These are phyloP conservation scores for Fusarium sp. DNA, from an alignment of 2,329 filamentous ascomycete genomes.

Conservation along the genomic window DNA sequence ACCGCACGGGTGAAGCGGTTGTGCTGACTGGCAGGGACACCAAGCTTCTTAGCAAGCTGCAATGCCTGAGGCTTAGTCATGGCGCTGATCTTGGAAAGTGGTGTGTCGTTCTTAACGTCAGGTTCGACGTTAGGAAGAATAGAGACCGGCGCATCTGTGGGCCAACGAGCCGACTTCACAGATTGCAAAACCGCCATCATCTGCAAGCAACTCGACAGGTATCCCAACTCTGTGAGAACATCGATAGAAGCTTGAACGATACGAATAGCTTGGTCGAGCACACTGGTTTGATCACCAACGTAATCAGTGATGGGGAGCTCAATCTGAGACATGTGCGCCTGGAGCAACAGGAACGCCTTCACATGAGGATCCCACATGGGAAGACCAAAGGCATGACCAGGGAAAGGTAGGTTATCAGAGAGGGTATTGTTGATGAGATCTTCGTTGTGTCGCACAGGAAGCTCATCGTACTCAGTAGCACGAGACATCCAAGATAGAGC, in stretches of 20 bases:
- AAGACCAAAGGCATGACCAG: constrained; percentile 70
- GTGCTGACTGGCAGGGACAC: constrained; percentile 58
- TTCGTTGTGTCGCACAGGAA: constrained; percentile 97
- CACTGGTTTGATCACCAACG: constrained; percentile 89
- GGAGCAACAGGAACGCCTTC: constrained; percentile 92
- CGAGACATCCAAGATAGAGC: constrained; percentile 91
- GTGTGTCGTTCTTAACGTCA: constrained; percentile 55
- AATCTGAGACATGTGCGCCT: constrained; percentile 94
- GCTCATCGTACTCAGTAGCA: constrained; percentile 95
- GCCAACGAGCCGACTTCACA: constrained; percentile 94
- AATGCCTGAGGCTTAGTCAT: constrained; percentile 51
- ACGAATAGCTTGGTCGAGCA: constrained; percentile 95
- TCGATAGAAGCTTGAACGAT: constrained; percentile 97
- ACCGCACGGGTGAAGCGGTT: constrained; percentile 68
- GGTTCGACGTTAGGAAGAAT: constrained; percentile 79
- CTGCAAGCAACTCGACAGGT: constrained; percentile 78
- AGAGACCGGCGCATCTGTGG: constrained; percentile 79
- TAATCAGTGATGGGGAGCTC: constrained; percentile 96
- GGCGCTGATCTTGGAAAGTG: constrained; percentile 57
- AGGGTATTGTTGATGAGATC: constrained; percentile 96
- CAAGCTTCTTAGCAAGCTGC: constrained; percentile 62
- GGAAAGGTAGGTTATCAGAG: constrained; percentile 79
- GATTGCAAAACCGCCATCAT: constrained; percentile 90
- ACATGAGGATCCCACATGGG: constrained; percentile 99
- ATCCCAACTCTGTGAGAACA: constrained; percentile 89